Conservation (phyloP, 2,329 filamentous ascomycete genomes). For the Cladobotryum mycophilum region DNA sequence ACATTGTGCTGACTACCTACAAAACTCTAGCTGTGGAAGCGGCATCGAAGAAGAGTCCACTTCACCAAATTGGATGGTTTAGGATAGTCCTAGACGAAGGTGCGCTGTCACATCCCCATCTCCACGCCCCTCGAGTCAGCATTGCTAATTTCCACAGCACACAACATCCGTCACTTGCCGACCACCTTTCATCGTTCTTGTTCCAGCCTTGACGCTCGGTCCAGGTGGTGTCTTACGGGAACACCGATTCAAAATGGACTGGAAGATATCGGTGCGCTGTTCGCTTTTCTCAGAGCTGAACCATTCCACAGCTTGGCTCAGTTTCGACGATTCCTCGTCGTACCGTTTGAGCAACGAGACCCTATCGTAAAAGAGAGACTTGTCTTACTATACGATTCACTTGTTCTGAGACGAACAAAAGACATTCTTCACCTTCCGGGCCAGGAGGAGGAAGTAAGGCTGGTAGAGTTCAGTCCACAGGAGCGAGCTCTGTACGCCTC, state of each 20-base stretch:
- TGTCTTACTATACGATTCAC: conserved; percentile 27
- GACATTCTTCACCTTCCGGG: conserved; percentile 33
- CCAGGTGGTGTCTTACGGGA: conserved; percentile 47
- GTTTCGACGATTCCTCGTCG: conserved; percentile 39
- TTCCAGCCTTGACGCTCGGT: conserved; percentile 33
- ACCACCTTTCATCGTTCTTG: conserved; percentile 40
- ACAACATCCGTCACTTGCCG: conserved; percentile 42
- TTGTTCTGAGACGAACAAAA: conserved; percentile 38
- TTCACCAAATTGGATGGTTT: conserved; percentile 36
- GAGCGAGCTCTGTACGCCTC: conserved; percentile 28
- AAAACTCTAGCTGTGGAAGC: conserved; percentile 36
- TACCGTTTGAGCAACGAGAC: conserved; percentile 29
- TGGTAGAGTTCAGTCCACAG: conserved; percentile 1
- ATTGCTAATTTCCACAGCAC: conserved; percentile 27
- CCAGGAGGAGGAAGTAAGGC: neutral
- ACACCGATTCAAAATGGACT: conserved; percentile 48
- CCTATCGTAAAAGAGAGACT: conserved; percentile 24
- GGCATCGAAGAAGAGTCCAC: conserved; percentile 9
- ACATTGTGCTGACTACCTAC: conserved; percentile 44
- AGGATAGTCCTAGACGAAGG: conserved; percentile 41
- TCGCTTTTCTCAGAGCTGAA: conserved; percentile 40
- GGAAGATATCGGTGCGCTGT: conserved; percentile 44
- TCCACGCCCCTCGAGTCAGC: neutral
- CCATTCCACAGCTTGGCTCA: conserved; percentile 34
- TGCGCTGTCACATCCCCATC: conserved; percentile 15